A percentile compares a stretch with the other conserved stretches of the same genome.
Conservation (phyloP, 2,329 filamentous ascomycete genomes). For the Myrmaecium sp. region DNA sequence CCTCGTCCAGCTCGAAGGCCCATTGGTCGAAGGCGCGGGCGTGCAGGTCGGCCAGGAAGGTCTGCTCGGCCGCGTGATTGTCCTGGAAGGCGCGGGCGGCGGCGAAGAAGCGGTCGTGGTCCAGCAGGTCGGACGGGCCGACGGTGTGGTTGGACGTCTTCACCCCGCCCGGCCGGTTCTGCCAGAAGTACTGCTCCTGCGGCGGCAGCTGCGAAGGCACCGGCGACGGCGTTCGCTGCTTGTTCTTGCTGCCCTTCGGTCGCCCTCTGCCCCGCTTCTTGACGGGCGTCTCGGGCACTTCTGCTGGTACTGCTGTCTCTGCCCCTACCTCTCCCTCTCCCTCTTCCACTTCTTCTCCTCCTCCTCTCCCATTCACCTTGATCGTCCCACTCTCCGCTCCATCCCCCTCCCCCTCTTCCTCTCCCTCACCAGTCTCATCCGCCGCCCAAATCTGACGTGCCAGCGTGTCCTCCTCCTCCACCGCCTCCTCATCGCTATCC, state of each 20-base stretch:
- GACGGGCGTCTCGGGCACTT: constrained; percentile 36
- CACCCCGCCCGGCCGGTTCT: constrained; percentile 64
- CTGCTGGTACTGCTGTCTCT: constrained; percentile 21
- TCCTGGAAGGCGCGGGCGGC: constrained; percentile 48
- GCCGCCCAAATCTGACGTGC: constrained; percentile 51
- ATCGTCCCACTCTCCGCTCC: constrained; percentile 22
- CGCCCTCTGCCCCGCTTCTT: constrained; percentile 31
- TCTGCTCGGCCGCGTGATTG: constrained; percentile 51
- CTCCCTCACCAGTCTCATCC: constrained; percentile 28
- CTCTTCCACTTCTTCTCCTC: constrained; percentile 19
- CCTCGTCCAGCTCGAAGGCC: constrained; percentile 74
- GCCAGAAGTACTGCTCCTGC: constrained; percentile 85
- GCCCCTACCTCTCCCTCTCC: constrained; percentile 21
- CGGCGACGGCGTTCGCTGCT: constrained; percentile 54
- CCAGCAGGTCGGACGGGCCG: constrained; percentile 55
- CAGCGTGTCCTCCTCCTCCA: constrained; percentile 50
- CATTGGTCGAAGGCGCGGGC: constrained; percentile 75
- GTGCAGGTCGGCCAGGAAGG: constrained; percentile 59
- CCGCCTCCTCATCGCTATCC: constrained; percentile 48
- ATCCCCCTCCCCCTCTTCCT: constrained; percentile 16
- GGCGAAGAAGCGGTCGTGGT: constrained; percentile 82
- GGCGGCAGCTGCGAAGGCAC: constrained; percentile 68
- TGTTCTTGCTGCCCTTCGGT: constrained; percentile 34
- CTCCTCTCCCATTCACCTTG: constrained; percentile 22
- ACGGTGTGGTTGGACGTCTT: constrained; percentile 83